A percentile compares a stretch with the other conserved stretches of the same genome.
Evolutionary conservation across 768 basidiomycete genomes (phyloP).

Genomic region (Pulveroboletus ravenelii): DNA sequence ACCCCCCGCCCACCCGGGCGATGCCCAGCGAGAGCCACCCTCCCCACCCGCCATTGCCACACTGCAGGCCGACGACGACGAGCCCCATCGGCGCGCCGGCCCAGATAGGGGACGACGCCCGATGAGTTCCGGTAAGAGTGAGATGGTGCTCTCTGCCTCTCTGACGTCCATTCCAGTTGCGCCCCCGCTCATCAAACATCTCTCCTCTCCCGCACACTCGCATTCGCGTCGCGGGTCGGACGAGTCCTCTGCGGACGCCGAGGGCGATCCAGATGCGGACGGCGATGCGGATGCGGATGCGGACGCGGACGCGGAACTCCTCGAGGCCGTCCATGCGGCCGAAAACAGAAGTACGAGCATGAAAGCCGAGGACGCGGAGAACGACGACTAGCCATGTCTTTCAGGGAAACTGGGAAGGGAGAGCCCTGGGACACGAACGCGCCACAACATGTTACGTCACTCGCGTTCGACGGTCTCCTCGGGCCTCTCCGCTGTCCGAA

Average conservation of each 20-base stretch:
- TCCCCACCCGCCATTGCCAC: constrained; percentile 32
- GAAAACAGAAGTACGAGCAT: constrained; percentile 38
- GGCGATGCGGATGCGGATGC: constrained; percentile 26
- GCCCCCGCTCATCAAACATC: constrained; percentile 18
- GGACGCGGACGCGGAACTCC: constrained; percentile 39
- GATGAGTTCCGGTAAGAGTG: constrained; percentile 24
- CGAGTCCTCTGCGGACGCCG: constrained; percentile 28
- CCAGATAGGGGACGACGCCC: constrained; percentile 27
- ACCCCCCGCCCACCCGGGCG: constrained; percentile 14
- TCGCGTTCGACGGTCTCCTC: constrained; percentile 2
- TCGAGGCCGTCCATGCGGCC: constrained; percentile 50
- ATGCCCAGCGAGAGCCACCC: constrained; percentile 28
- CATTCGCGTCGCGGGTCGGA: constrained; percentile 25
- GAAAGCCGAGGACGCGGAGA: constrained; percentile 26
- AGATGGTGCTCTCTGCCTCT: neutral
- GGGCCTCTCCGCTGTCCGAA: constrained; percentile 15
- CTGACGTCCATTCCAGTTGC: constrained; percentile 6
- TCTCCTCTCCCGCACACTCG: constrained; percentile 23
- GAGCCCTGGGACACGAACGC: too few species aligned
- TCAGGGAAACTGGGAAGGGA: constrained; percentile 17
- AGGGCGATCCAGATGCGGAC: constrained; percentile 36
- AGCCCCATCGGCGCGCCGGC: constrained; percentile 15
- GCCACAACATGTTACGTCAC: constrained; percentile 3
- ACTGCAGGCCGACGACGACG: constrained; percentile 26
- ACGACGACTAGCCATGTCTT: constrained; percentile 16